Evolutionary conservation across 306 rosid species (phyloP).

Genomic region (Malus domestica): DNA sequence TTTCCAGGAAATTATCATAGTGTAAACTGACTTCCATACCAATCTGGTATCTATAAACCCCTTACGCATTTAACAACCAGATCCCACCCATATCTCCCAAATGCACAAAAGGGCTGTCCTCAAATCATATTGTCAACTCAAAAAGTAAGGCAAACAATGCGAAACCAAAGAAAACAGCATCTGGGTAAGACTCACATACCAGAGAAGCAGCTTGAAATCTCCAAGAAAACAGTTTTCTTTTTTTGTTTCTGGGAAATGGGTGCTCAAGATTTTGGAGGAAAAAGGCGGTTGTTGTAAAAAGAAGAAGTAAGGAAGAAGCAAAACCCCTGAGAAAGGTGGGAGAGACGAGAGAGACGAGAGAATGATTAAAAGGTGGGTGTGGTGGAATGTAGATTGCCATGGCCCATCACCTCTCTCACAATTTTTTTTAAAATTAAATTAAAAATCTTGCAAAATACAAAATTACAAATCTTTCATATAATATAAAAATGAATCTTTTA

Average conservation of each 20-base stretch:
- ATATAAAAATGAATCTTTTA: background rate
- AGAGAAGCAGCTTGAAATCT: slow-evolving; percentile 22
- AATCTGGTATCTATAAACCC: background rate
- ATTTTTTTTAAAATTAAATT: background rate
- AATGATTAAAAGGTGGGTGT: slow-evolving; percentile 55
- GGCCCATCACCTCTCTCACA: slow-evolving; percentile 51
- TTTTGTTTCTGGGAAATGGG: slow-evolving; percentile 7
- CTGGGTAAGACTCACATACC: slow-evolving; percentile 39
- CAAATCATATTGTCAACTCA: slow-evolving; percentile 6
- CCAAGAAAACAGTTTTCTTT: slow-evolving; percentile 13
- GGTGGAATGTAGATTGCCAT: slow-evolving; percentile 59
- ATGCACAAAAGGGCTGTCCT: slow-evolving; percentile 11
- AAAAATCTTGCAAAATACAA: background rate
- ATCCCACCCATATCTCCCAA: slow-evolving; percentile 1
- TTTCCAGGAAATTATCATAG: background rate
- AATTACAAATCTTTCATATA: background rate
- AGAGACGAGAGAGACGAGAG: slow-evolving; percentile 16
- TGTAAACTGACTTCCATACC: background rate
- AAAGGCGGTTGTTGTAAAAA: slow-evolving; percentile 21
- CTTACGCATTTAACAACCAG: slow-evolving; percentile 3
- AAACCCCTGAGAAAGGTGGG: slow-evolving; percentile 21
- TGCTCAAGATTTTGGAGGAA: slow-evolving; percentile 27
- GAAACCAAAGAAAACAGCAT: slow-evolving; percentile 19
- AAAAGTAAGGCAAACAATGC: background rate
- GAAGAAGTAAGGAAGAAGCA: slow-evolving; percentile 64